Base-by-base conservation (phyloP, 768 basidiomycete genomes). In the Hygrophoropsis aurantiaca region DNA sequence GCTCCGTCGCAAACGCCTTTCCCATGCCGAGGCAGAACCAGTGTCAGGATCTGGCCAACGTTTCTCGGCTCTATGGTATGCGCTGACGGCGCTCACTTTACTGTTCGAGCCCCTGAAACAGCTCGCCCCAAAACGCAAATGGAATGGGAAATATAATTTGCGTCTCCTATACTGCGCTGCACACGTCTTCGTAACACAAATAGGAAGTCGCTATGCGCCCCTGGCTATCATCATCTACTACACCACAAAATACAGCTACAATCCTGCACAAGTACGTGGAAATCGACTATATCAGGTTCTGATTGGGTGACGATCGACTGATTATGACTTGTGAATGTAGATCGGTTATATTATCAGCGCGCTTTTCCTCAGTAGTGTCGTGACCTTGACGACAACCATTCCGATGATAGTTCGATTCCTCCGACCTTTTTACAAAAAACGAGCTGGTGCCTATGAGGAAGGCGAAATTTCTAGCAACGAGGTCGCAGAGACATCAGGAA, bases 121-220 rank as follows among this genome's bases (percentile, higher is more conserved):
- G 16, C 46, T 66, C 18, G 24, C 49, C n/a, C 62, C 67, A 3
- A 42, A 24, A 20, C 50, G 34, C 26, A 55, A 42, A 35, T 9
- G 30, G 8, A 44, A 48, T 20, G 64, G 61, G 8, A 47, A 39
- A 36, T 54, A 16, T 11, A 67, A 62, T 23, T 67, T 61, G 63
- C 58, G 65, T 23, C 49, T 69, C n/a, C 8, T 55, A 18, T 55
- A 56, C 53, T 68, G 66, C 51, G 59, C 58, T 0, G 37, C 36
- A 5, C 66, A 69, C 45, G 48, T 39, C 21, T 48, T 67, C 23
- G 7, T 70, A n/a, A 53, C 52, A 8, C 43, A 19, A 32, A 24
- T 49, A 8, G 63, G 54, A 11, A 16, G 24, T 30, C 10, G 40
- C 2, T 67, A 65, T 18, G 39, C 46, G 0, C 2, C 34, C 7